Evolutionary conservation across 305 asterid genomes (phyloP), one percentile per base, ranked within the genome.

Genomic region (Andrographis paniculata): DNA sequence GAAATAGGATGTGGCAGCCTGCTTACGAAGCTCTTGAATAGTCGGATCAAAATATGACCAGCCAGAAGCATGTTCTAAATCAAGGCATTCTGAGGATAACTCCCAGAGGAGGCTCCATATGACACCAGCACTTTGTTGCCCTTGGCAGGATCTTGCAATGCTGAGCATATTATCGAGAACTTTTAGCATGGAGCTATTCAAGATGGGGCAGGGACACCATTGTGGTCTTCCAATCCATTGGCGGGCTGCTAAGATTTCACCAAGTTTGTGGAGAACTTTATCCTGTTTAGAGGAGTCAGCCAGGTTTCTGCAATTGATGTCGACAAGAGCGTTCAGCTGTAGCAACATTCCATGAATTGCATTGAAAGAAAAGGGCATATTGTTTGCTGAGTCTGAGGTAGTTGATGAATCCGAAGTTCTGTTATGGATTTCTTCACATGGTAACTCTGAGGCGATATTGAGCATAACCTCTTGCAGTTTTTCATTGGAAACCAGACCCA

Each of bases 1-100:
- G 56, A 91, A 91, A 72, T 76, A 86, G 23, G 96, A 91, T 6
- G 60, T 65, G 10, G 92, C 92, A 30, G 96, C 96, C 72, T 91
- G 96, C 69, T 79, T 81, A 42, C 89, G 89, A 56, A 86, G 87
- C 55, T 83, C 94, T 62, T 76, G 73, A 62, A 68, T 61, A 21
- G 96, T 91, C 37, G 99, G 92, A 70, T 91, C 99, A 48, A 71
- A 78, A 61, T 55, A 80, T 22, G 57, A 53, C 1, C 61, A 56
- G 64, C 71, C 64, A 68, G 58, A 65, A 50, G 77, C 59, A 56
- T 66, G 60, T 53, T 74, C 74, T 23, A 71, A 49, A 72, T 83
- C 87, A 31, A 86, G 62, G 65, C 87, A 75, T 60, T 78, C 87
- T 24, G 95, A 75, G 55, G 95, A 80, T 60, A 87, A 64, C 55